A percentile compares a stretch with the other conserved stretches of the same genome.
Evolutionary conservation across 768 basidiomycete species (phyloP).

Genomic region (Candolleomyces efflorescens): DNA sequence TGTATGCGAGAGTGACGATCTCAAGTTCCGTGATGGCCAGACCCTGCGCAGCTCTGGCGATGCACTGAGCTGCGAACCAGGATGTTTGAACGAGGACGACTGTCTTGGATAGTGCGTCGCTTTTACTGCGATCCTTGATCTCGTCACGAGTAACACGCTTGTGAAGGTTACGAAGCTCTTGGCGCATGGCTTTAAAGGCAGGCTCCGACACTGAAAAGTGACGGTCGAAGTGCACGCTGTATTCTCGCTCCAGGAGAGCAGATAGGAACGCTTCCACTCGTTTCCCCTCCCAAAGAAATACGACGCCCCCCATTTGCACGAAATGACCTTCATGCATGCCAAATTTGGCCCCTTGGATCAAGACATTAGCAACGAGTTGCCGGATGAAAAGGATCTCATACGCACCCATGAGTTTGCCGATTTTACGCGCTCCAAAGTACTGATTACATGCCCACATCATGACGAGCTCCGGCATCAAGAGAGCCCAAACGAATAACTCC

Average conservation of each 20-base stretch:
- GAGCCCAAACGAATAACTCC: conserved; percentile 14
- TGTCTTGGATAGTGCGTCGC: conserved; percentile 7
- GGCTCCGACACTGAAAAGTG: too few species aligned
- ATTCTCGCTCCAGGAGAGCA: too few species aligned
- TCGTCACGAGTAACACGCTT: conserved; percentile 11
- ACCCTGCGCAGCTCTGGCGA: conserved; percentile 1
- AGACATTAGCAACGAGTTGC: neutral
- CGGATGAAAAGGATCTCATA: neutral
- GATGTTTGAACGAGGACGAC: conserved; percentile 2
- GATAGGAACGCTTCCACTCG: too few species aligned
- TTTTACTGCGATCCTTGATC: conserved; percentile 14
- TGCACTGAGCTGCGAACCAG: conserved; percentile 11
- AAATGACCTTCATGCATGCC: conserved; percentile 19
- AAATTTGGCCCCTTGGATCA: neutral
- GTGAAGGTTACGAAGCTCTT: too few species aligned
- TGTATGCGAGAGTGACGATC: conserved; percentile 12
- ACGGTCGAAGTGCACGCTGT: too few species aligned
- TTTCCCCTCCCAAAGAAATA: too few species aligned
- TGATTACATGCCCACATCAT: conserved; percentile 21
- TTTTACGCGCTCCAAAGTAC: conserved; percentile 8
- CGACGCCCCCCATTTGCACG: conserved; percentile 26
- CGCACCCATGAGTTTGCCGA: conserved; percentile 2
- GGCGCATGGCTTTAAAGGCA: too few species aligned
- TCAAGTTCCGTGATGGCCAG: conserved; percentile 16
- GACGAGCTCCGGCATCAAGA: conserved; percentile 25